A percentile compares a stretch with the other conserved stretches of the same genome.
These are phyloP conservation scores for Saccharomyces jurei DNA, from an alignment of 805 yeast genomes.

Conservation along the genomic window DNA sequence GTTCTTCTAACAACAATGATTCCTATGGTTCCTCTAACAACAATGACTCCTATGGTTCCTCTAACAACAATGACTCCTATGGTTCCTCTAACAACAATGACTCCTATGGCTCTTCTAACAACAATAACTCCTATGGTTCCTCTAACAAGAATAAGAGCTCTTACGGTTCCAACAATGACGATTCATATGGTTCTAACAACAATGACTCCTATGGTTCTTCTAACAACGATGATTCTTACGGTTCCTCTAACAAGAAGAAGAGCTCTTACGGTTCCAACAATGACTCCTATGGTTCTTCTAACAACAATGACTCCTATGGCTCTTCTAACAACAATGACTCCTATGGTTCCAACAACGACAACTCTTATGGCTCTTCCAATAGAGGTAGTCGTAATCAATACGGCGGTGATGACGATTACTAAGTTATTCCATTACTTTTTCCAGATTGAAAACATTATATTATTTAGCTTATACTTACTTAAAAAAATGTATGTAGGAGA, in stretches of 20 bases:
- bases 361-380: conserved; percentile 8
- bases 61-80: conserved; percentile 7
- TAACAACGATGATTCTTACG: conserved; percentile 7
- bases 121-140: conserved; percentile 4
- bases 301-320: conserved; percentile 14
- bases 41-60: conserved; percentile 14
- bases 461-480: background rate
- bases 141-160: conserved; percentile 1
- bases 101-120: conserved; percentile 7
- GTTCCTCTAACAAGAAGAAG: background rate
- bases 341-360: conserved; percentile 18
- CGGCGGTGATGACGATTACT: background rate
- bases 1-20: conserved; percentile 8
- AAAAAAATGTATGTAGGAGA: background rate
- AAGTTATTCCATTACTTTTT: background rate
- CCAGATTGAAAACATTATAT: background rate
- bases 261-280: background rate
- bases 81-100: conserved; percentile 2
- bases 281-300: conserved; percentile 19
- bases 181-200: conserved; percentile 8
- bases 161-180: conserved; percentile 6
- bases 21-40: conserved; percentile 7
- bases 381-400: conserved; percentile 1
- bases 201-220: conserved; percentile 6
- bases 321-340: conserved; percentile 12